A percentile compares a stretch with the other conserved stretches of the same genome.
Evolutionary conservation across 345 rosid genomes (phyloP).

Genomic region (Triadica sebifera): DNA sequence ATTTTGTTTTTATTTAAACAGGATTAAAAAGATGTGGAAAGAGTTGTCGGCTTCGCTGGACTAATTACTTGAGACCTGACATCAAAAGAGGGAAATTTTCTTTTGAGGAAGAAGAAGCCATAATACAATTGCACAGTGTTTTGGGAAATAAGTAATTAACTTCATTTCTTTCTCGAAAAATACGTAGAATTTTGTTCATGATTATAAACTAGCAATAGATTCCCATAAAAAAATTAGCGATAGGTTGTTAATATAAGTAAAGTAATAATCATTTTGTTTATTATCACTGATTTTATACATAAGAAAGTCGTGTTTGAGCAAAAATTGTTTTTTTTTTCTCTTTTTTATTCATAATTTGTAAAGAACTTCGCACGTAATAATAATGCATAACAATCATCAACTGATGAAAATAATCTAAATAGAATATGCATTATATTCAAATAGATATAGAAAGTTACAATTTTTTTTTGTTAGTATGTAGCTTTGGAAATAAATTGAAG

Average conservation of each 20-base stretch:
- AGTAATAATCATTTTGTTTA: no score
- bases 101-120: conserved; percentile 70
- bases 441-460: no score
- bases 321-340: no score
- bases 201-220: no score
- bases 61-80: conserved; percentile 82
- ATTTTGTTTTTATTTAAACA: not conserved
- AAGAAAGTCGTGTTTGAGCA: no score
- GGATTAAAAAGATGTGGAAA: conserved; percentile 72
- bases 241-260: no score
- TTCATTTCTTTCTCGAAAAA: not conserved
- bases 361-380: no score
- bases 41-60: conserved; percentile 89
- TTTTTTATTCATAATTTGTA: no score
- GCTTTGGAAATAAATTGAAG: not conserved
- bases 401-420: not conserved
- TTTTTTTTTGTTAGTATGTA: not conserved
- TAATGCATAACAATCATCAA: not conserved
- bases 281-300: no score
- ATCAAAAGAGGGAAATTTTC: conserved; percentile 80
- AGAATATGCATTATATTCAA: no score
- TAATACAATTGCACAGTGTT: conserved; percentile 65
- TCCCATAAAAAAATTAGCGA: no score
- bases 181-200: no score
- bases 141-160: conserved; percentile 86